Evolutionary conservation across 306 rosid species (phyloP).

Genomic region (Dalbergia oliveri): DNA sequence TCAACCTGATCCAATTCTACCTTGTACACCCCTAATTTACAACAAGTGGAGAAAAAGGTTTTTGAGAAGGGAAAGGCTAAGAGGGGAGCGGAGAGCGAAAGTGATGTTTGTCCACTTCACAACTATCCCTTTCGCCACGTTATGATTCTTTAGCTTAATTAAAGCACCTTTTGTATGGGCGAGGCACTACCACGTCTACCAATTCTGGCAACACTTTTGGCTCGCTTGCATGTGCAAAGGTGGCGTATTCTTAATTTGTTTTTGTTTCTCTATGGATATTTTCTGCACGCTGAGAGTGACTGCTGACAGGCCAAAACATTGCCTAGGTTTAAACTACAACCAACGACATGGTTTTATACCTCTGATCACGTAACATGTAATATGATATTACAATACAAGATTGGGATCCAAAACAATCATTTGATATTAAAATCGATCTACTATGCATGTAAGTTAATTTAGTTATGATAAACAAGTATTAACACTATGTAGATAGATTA

Average conservation of each 20-base stretch:
- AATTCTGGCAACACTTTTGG: not conserved
- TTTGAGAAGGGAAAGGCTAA: too few relatives aligned
- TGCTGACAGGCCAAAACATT: not conserved
- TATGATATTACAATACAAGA: not conserved
- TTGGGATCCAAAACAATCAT: not conserved
- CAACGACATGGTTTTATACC: not conserved
- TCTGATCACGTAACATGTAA: not conserved
- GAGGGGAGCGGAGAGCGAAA: too few relatives aligned
- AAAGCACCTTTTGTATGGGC: slow-evolving; percentile 30
- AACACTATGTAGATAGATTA: not conserved
- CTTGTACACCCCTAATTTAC: too few relatives aligned
- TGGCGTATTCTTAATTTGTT: not conserved
- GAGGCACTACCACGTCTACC: slow-evolving; percentile 55
- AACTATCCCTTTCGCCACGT: too few relatives aligned
- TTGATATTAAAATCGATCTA: not conserved
- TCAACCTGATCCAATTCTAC: too few relatives aligned
- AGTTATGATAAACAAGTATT: not conserved
- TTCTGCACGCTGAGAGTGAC: not conserved
- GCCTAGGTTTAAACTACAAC: not conserved
- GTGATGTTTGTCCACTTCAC: too few relatives aligned
- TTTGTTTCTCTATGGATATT: not conserved
- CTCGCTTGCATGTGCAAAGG: not conserved
- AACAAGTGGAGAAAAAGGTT: too few relatives aligned
- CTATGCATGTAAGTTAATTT: not conserved
- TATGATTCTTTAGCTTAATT: too few relatives aligned